A percentile compares a stretch with the other conserved stretches of the same genome.
Evolutionary conservation across 2,329 filamentous ascomycete genomes (phyloP).

Genomic region (Apiospora malaysiana): DNA sequence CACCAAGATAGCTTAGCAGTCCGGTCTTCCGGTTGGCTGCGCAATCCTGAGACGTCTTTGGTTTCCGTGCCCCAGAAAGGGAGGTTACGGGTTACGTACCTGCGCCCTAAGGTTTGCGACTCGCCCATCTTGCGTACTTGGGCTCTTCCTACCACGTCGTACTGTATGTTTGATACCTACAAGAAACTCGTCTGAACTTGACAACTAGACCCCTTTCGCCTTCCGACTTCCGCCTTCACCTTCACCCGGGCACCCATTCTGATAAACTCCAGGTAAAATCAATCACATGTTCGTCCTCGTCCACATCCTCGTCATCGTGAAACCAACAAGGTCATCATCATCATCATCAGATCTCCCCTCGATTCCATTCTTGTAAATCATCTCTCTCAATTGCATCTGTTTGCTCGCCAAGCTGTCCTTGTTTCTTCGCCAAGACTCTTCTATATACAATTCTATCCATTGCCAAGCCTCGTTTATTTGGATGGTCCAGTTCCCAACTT

Average conservation of each 20-base stretch:
- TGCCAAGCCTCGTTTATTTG: background rate
- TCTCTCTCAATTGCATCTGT: background rate
- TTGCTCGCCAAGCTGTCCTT: background rate
- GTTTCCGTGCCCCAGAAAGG: background rate
- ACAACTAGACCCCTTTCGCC: no score
- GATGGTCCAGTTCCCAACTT: background rate
- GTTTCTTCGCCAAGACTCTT: background rate
- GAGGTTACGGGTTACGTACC: background rate
- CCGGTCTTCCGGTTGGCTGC: conserved; percentile 14
- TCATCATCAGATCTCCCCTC: background rate
- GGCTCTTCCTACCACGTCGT: no score
- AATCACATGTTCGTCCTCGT: conserved; percentile 7
- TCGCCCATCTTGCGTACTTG: background rate
- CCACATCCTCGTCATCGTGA: background rate
- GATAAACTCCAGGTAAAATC: background rate
- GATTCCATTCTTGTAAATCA: background rate
- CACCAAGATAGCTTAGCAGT: background rate
- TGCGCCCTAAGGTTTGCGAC: conserved; percentile 2
- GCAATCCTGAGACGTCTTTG: conserved; percentile 10
- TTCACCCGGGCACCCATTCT: background rate
- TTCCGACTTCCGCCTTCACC: no score
- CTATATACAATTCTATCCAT: background rate
- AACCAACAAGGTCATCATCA: background rate
- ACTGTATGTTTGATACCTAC: background rate
- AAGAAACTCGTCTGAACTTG: background rate